These are phyloP conservation scores for Melanogaster broomeanus DNA, from an alignment of 768 basidiomycete species.

Conservation along the genomic window DNA sequence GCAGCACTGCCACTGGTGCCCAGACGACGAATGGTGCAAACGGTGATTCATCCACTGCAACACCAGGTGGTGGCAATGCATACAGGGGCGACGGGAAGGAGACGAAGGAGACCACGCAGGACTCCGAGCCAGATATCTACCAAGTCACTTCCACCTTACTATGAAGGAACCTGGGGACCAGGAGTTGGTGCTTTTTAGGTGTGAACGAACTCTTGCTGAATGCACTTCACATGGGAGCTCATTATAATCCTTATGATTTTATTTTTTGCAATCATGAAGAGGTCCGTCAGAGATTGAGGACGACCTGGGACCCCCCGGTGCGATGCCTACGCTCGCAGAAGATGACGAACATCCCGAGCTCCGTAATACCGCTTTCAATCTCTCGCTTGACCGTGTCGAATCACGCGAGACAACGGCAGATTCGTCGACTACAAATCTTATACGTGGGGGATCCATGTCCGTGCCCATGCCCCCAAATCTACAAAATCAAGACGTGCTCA, in stretches of 20 bases:
- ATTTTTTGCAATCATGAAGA: slow-evolving; percentile 11
- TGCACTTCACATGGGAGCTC: no score
- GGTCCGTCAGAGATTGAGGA: slow-evolving; percentile 30
- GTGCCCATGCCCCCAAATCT: slow-evolving; percentile 16
- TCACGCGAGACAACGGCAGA: slow-evolving; percentile 25
- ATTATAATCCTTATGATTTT: not conserved
- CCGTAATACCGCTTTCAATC: slow-evolving; percentile 9
- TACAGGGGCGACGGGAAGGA: slow-evolving; percentile 7
- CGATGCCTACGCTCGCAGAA: slow-evolving; percentile 20
- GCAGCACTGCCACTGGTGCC: slow-evolving; percentile 6
- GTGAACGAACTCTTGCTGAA: no score
- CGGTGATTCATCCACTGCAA: not conserved
- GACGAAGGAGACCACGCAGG: slow-evolving; percentile 47
- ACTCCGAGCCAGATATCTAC: slow-evolving; percentile 84
- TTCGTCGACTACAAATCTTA: slow-evolving; percentile 23
- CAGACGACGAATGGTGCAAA: not conserved
- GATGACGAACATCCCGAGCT: slow-evolving; percentile 21
- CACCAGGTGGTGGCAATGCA: slow-evolving; percentile 15
- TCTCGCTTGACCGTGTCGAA: slow-evolving; percentile 23
- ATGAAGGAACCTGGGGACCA: slow-evolving; percentile 84
- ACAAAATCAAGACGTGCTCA: not conserved
- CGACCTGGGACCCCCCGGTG: slow-evolving; percentile 5
- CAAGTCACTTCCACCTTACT: slow-evolving; percentile 72
- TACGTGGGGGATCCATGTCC: slow-evolving; percentile 5
- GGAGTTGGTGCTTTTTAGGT: slow-evolving; percentile 71